Evolutionary conservation across 2,329 filamentous ascomycete species (phyloP), one percentile per base, ranked within the genome.

Genomic region (Alternaria sp.): DNA sequence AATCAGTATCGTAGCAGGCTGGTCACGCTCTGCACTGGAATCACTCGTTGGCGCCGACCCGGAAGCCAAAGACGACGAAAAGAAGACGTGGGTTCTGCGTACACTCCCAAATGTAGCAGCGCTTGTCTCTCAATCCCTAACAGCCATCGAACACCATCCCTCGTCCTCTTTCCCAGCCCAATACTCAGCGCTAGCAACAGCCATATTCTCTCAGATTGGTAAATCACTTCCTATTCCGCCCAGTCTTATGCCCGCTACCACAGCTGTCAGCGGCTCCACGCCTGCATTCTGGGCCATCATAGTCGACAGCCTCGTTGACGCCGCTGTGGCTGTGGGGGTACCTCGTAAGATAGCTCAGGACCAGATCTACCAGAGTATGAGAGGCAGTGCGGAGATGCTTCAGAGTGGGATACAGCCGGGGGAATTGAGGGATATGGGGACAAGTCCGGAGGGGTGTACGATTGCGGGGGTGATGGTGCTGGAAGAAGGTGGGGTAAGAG

Each of bases 91-190:
- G 72, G 71, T 83, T 3, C 63, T 82, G 2, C 79, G 81, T 25
- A 79, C 80, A 0, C 77, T 84, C 5, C 82, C 82, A 3, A 84
- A 82, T 60, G 81, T 83, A 14, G 80, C 80, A 0, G 81, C 82
- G 1, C 75, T 78, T 9, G 76, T 83, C n/a, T 75, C 78, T 0
- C 77, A 83, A 52, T 82, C 81, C 0, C 70, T 82, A 45, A 83
- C 73, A 4, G 71, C 71, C 0, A 72, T 76, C 22, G 73, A 76
- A 60, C 54, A 70, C 10, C 70, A 72, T 2, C 60, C 66, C 3
- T 53, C 61, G 10, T 61, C 54, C 1, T 65, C 32, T 1, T 70
- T 71, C 9, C 67, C 74, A 1, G 11, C 54, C 0, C 25, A 64
- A 0, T 63, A 68, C 36, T 46, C 71, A 7, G 46, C 62, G 1